Evolutionary conservation across 352 stramenopile species (phyloP).

Genomic region (Blastocystis sp.): DNA sequence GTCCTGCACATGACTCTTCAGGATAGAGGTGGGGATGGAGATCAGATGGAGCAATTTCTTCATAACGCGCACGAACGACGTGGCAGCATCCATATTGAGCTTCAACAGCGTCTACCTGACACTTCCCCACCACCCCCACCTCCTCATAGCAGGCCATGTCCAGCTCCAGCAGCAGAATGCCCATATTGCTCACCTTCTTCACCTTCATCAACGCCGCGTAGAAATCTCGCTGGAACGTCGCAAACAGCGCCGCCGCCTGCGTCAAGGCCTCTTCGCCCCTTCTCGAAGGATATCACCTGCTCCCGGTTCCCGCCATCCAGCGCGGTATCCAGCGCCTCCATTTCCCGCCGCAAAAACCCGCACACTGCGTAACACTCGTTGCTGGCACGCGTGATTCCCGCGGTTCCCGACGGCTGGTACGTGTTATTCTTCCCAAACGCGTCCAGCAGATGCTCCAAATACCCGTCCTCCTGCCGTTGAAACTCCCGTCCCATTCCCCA

Average conservation of each 20-base stretch:
- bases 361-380: conserved; percentile 43
- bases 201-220: conserved; percentile 46
- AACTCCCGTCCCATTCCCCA: background rate
- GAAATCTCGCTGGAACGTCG: conserved; percentile 47
- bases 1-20: conserved; percentile 49
- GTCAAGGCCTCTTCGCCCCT: background rate
- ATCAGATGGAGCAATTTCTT: conserved; percentile 51
- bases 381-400: conserved; percentile 32
- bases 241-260: conserved; percentile 1
- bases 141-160: conserved; percentile 53
- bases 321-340: background rate
- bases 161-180: conserved; percentile 47
- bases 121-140: background rate
- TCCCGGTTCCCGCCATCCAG: conserved; percentile 46
- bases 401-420: conserved; percentile 7
- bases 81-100: conserved; percentile 46
- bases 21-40: conserved; percentile 7
- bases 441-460: conserved; percentile 13
- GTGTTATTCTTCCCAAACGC: conserved; percentile 8
- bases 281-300: conserved; percentile 47
- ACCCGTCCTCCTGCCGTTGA: background rate
- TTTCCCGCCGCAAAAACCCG: conserved; percentile 16
- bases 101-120: background rate
- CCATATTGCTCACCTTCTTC: conserved; percentile 56
- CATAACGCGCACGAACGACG: conserved; percentile 22